These are phyloP conservation scores for Hyparrhenia diplandra DNA, from an alignment of 176 grass and related monocot species.

Conservation along the genomic window DNA sequence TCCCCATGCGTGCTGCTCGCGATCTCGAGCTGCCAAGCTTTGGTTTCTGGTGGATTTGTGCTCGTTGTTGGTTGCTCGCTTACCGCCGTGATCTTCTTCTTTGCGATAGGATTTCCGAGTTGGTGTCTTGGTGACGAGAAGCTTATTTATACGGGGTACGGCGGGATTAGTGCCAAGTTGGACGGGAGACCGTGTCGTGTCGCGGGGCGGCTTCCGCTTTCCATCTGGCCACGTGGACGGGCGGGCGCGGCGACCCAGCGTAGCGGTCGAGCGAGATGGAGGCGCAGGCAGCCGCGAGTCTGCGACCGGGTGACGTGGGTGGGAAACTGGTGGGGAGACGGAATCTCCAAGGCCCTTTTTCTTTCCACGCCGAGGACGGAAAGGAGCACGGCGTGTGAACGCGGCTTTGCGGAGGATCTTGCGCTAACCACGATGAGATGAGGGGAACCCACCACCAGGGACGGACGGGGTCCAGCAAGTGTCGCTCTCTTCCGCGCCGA, in stretches of 20 bases:
- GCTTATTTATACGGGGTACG: slow-evolving; percentile 21
- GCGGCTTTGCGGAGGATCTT: slow-evolving; percentile 28
- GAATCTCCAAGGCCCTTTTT: not conserved
- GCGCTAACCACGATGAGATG: no score
- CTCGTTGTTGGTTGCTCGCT: not conserved
- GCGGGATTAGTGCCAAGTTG: not conserved
- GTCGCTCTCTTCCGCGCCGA: not conserved
- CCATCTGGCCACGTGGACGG: slow-evolving; percentile 34
- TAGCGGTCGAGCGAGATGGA: not conserved
- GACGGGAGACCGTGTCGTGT: slow-evolving; percentile 4
- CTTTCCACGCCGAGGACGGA: slow-evolving; percentile 5
- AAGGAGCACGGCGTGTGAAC: slow-evolving; percentile 25
- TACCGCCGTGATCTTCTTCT: not conserved
- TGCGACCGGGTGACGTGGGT: slow-evolving; percentile 30
- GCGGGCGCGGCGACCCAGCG: not conserved
- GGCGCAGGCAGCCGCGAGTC: not conserved
- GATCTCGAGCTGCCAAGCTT: not conserved
- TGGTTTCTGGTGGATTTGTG: not conserved
- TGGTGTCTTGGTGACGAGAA: not conserved
- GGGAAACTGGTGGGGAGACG: slow-evolving; percentile 8
- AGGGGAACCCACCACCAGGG: no score
- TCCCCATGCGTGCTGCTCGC: slow-evolving; percentile 35
- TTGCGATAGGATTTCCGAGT: not conserved
- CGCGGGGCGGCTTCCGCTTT: slow-evolving; percentile 3
- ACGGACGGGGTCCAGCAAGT: not conserved